Evolutionary conservation across 2,329 filamentous ascomycete genomes (phyloP).

Genomic region (Claviceps humidiphila): DNA sequence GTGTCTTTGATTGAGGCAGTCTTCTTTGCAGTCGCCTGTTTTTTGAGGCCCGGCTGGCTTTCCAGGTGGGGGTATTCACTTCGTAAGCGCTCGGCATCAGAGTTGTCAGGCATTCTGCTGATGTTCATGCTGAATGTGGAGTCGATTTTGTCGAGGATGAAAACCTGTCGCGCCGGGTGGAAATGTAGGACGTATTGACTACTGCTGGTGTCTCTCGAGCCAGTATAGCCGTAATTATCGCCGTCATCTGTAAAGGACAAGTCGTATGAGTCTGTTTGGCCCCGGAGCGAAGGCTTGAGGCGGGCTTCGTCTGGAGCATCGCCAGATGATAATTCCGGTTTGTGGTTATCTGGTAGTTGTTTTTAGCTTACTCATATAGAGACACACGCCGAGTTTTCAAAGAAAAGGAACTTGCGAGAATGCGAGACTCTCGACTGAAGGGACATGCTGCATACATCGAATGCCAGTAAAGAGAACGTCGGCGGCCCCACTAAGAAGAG

Average conservation of each 20-base stretch:
- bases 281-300: constrained; percentile 35
- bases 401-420: background rate
- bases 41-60: constrained; percentile 13
- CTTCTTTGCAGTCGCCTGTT: constrained; percentile 14
- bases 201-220: constrained; percentile 41
- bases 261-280: constrained; percentile 41
- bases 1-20: constrained; percentile 12
- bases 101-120: constrained; percentile 51
- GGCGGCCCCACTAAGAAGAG: constrained; percentile 40
- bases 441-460: constrained; percentile 33
- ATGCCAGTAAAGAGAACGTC: constrained; percentile 48
- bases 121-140: constrained; percentile 84
- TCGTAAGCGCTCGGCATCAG: constrained; percentile 48
- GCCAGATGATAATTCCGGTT: constrained; percentile 37
- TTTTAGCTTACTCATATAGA: background rate
- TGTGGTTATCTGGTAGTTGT: constrained; percentile 43
- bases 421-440: background rate
- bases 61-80: constrained; percentile 55
- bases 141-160: constrained; percentile 69
- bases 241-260: constrained; percentile 40
- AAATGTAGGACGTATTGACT: constrained; percentile 59
- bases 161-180: constrained; percentile 59
- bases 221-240: constrained; percentile 46
- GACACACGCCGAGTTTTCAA: background rate
- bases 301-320: constrained; percentile 34